Base-by-base conservation (phyloP, 305 asterid genomes). In the Fraxinus baroniana region DNA sequence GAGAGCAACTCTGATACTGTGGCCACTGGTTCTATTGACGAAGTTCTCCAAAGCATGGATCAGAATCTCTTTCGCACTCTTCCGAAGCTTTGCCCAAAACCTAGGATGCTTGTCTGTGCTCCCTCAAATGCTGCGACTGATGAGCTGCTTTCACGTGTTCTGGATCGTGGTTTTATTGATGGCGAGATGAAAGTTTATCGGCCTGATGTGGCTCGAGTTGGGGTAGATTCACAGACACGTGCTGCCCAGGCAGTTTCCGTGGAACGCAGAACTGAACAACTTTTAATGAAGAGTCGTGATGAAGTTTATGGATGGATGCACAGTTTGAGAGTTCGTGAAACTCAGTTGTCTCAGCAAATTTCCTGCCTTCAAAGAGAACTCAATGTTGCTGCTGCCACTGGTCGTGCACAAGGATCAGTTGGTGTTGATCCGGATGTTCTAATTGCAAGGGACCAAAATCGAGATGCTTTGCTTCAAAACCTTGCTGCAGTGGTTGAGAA, bases 61-160 rank as follows among this genome's bases (percentile, higher is more conserved):
- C 98, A 95, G 86, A 95, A 94, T 89, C 97, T 97, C 70, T 94
- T 91, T 82, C 93, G 98, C 80, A 97, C 98, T 52, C 98, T 97
- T 83, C 99, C 98, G 0, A 97, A 93, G 86, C 95, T 97, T 37
- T 97, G 99, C 84, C 99, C 99, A 6, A 97, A 97, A 87, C 99
- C 99, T 71, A 91, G 98, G 87, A 97, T 97, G 99, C 98, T 97
- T 22, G 99, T 97, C 22, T 97, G 99, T 86, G 99, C 99, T 82
- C 99, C 99, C 79, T 97, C 99, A 44, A 97, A 97, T 90, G 98
- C 99, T 36, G 99, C 99, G 55, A 95, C 99, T 70, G 99, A 97
- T 78, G 99, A 97, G 87, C 87, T 97, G 85, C 97, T 97, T 81
- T 77, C 98, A 17, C 97, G 99, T 87, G 99, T 97, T 64, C 98